Evolutionary conservation across 2,329 filamentous ascomycete species (phyloP).

Genomic region (Stagonosporopsis rhizophila): DNA sequence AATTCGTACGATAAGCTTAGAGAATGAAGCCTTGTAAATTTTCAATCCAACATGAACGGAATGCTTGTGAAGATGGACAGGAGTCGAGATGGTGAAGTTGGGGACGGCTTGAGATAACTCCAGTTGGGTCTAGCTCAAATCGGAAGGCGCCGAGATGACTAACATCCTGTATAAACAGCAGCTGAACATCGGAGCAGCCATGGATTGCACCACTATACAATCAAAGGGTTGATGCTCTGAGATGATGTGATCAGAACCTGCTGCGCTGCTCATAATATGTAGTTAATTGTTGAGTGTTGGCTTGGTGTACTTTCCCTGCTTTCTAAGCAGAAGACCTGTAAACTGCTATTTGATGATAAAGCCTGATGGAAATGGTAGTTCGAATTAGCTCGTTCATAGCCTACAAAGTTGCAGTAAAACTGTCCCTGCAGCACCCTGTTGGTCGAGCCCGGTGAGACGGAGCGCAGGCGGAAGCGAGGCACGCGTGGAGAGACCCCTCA

Average conservation of each 20-base stretch:
- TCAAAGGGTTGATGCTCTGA: neutral
- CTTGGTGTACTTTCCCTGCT: neutral
- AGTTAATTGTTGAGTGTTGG: neutral
- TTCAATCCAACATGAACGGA: neutral
- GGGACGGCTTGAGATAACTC: constrained; percentile 17
- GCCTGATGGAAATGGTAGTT: neutral
- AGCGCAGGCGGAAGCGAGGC: constrained; percentile 1
- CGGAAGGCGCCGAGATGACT: constrained; percentile 16
- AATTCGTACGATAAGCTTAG: neutral
- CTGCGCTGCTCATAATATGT: neutral
- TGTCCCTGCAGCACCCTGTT: neutral
- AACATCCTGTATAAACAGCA: neutral
- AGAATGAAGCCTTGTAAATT: neutral
- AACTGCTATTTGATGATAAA: neutral
- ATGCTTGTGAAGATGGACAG: constrained; percentile 7
- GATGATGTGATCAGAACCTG: neutral
- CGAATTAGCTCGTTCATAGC: neutral
- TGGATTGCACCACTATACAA: neutral
- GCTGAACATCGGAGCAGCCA: neutral
- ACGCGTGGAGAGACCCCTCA: constrained; percentile 9
- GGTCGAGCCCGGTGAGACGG: neutral
- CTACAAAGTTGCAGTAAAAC: neutral
- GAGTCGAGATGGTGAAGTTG: constrained; percentile 5
- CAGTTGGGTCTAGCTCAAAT: constrained; percentile 14
- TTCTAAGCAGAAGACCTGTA: neutral